A percentile compares a stretch with the other conserved stretches of the same genome.
These are phyloP conservation scores for peach (Prunus persica) DNA, from an alignment of 306 rosid species.

Conservation along the genomic window DNA sequence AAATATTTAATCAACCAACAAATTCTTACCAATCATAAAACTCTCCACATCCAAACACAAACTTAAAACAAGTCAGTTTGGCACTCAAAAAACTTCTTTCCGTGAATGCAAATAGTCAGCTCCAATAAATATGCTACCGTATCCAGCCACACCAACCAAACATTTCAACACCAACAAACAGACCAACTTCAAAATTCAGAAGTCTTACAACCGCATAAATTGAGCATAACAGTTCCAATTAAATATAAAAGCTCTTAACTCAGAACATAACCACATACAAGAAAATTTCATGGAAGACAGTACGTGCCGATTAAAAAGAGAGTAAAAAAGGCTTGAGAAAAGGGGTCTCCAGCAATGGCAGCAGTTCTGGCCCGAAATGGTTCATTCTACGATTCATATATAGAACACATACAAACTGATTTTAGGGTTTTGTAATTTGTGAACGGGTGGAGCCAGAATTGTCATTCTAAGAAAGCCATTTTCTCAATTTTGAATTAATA, in stretches of 20 bases:
- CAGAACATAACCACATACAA: background rate
- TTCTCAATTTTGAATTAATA: background rate
- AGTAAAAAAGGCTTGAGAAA: background rate
- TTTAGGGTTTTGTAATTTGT: background rate
- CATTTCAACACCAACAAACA: background rate
- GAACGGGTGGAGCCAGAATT: background rate
- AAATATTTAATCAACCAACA: too few species aligned
- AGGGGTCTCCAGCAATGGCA: background rate
- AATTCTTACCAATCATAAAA: background rate
- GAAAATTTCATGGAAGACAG: background rate
- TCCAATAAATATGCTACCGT: background rate
- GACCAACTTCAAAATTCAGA: background rate
- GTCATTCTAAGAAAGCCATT: background rate
- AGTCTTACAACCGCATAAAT: background rate
- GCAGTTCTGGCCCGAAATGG: background rate
- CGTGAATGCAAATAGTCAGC: background rate
- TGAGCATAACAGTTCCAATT: background rate
- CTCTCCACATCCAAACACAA: background rate
- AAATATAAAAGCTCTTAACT: background rate
- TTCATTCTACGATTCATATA: background rate
- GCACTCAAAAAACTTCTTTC: background rate
- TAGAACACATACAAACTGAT: background rate
- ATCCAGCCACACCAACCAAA: constrained; percentile 1
- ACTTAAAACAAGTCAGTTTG: background rate
- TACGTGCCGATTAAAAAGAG: background rate